Evolutionary conservation across 1,284 basidiomycete genomes (phyloP).

Genomic region (Golubevia pallescens): DNA sequence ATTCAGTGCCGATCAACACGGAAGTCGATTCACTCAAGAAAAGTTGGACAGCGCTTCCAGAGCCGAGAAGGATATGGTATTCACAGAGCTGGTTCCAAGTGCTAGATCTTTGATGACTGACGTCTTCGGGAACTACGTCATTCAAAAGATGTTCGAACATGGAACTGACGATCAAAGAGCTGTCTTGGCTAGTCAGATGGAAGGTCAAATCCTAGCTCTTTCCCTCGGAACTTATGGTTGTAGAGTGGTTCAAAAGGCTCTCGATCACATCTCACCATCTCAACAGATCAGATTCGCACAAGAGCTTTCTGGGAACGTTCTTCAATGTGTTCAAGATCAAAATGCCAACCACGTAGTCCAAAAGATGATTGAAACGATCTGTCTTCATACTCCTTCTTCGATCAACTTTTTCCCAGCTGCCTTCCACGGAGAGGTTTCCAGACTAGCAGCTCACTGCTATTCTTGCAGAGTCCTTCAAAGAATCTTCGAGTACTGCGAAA

Average conservation of each 20-base stretch:
- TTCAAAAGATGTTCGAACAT: conserved; percentile 93
- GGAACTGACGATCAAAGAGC: conserved; percentile 75
- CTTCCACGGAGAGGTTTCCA: conserved; percentile 83
- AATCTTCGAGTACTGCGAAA: conserved; percentile 76
- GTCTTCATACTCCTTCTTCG: conserved; percentile 68
- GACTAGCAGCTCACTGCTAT: conserved; percentile 86
- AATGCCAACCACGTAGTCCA: conserved; percentile 91
- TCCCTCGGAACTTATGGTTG: conserved; percentile 96
- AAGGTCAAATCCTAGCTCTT: conserved; percentile 78
- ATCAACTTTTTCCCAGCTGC: conserved; percentile 75
- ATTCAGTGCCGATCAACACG: conserved; percentile 90
- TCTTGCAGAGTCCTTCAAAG: conserved; percentile 94
- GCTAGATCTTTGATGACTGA: conserved; percentile 84
- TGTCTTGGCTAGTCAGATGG: conserved; percentile 76
- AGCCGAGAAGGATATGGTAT: conserved; percentile 69
- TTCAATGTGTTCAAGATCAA: conserved; percentile 87
- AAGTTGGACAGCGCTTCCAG: conserved; percentile 72
- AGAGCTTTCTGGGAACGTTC: conserved; percentile 81
- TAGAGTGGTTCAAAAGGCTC: conserved; percentile 70
- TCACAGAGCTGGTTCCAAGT: conserved; percentile 86
- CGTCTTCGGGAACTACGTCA: conserved; percentile 93
- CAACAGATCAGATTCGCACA: conserved; percentile 45
- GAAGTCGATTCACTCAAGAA: conserved; percentile 71
- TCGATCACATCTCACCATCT: conserved; percentile 70
- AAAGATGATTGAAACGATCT: conserved; percentile 33